A percentile compares a stretch with the other conserved stretches of the same genome.
phyloP scores from a whole-genome alignment of 257 asterid species.

The Lycium ferocissimum region DNA sequence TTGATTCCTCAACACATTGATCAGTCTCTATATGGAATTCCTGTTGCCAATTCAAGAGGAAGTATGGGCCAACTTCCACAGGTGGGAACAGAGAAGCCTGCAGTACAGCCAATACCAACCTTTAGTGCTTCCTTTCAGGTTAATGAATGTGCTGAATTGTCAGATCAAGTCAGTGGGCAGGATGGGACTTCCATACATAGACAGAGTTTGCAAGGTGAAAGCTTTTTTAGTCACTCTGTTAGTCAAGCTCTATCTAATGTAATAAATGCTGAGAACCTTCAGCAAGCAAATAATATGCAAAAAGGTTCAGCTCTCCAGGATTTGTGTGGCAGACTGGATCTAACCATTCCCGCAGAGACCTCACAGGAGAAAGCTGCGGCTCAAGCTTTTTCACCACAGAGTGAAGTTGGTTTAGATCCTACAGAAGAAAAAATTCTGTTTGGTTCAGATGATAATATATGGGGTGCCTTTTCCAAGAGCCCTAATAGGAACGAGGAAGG shows the following conservation, averaged over 20 bases:
- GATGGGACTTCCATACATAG: constrained; percentile 51
- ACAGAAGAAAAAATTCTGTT: constrained; percentile 87
- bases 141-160: constrained; percentile 49
- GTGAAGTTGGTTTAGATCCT: constrained; percentile 80
- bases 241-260: constrained; percentile 50
- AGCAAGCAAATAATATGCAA: constrained; percentile 55
- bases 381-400: constrained; percentile 50
- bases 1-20: constrained; percentile 66
- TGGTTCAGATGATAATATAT: constrained; percentile 86
- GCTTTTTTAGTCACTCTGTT: constrained; percentile 51
- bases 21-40: constrained; percentile 89
- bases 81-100: constrained; percentile 53
- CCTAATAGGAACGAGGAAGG: constrained; percentile 59
- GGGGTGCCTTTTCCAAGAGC: constrained; percentile 77
- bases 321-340: constrained; percentile 50
- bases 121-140: constrained; percentile 55
- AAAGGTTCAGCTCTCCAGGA: constrained; percentile 53
- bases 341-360: constrained; percentile 45
- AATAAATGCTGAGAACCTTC: constrained; percentile 48
- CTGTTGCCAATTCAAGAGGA: constrained; percentile 77
- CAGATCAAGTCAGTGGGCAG: constrained; percentile 56
- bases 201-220: constrained; percentile 61
- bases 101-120: constrained; percentile 54
- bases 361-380: constrained; percentile 48
- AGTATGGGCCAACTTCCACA: constrained; percentile 60